Evolutionary conservation across 2,329 filamentous ascomycete species (phyloP), one percentile per base, ranked within the genome.

Genomic region (Macroventuria anomochaeta): DNA sequence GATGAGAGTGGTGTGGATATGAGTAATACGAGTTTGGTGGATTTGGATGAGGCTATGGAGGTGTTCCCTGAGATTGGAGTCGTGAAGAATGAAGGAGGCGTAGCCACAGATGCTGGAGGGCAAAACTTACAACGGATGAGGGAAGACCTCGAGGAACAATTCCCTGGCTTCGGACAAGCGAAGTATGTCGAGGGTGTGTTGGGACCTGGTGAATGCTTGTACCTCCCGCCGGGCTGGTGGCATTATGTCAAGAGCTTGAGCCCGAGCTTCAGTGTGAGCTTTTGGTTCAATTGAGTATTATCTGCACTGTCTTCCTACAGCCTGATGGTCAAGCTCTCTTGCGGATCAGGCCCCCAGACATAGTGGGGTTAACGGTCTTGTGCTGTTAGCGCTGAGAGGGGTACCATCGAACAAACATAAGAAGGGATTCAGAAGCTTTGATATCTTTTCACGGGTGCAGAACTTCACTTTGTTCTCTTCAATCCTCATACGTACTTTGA

Each of bases 201-300:
- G 5, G 85, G 83, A 25, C 88, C 89, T 0, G 95, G 93, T 0
- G 92, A 99, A 46, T 89, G 87, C 59, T 72, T 99, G 46, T 95
- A 96, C 71, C 90, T 99, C 46, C 95, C 95, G 0, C 82, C 91
- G 5, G 95, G 93, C 0, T 99, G 95, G 93, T 99, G 95, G 95
- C 95, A 99, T 79, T 97, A 97, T 74, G 90, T 97, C 3, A 82
- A 90, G 55, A 91, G 91, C 42, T 71, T 97, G 67, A 91, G 86
- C 51, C 85, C 90, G 17, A 96, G 93, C 69, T 93, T 96, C 68
- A 97, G 93, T 63, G 92, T 97, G 11, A 97, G 92, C 70, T 97
- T 97, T 70, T 99, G 95, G 95, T 99, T 70, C 29, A 71, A 71
- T 41, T 73, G 48, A 44, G 13, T 18, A 7, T 12, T 33, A 25